These are phyloP conservation scores for Nitzschia putrida DNA, from an alignment of 108 stramenopile species.

Conservation along the genomic window DNA sequence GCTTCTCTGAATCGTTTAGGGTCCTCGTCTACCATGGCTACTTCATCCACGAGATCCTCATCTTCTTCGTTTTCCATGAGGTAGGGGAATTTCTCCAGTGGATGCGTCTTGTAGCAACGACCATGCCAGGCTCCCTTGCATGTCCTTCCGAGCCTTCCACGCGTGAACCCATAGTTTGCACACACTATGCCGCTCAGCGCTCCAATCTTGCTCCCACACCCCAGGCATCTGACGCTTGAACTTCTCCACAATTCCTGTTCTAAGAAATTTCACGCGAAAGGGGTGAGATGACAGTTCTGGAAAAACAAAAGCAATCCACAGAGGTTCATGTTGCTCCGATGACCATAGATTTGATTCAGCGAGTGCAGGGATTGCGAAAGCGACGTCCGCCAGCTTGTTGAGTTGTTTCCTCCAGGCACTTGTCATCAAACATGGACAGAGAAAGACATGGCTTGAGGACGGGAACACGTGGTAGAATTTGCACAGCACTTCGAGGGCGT, in stretches of 20 bases:
- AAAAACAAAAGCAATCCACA: too few relatives aligned
- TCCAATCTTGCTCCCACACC: too few relatives aligned
- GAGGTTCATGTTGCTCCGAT: not conserved
- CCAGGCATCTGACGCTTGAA: too few relatives aligned
- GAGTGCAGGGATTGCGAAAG: not conserved
- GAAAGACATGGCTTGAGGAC: too few relatives aligned
- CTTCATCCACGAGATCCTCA: not conserved
- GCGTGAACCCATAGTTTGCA: conserved; percentile 14
- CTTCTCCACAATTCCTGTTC: too few relatives aligned
- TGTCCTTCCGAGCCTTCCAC: not conserved
- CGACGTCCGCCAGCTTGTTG: not conserved
- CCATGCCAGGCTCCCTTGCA: not conserved
- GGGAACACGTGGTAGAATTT: too few relatives aligned
- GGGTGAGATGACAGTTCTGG: not conserved
- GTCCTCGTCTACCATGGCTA: not conserved
- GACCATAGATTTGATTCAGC: not conserved
- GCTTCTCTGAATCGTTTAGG: not conserved
- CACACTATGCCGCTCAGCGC: too few relatives aligned
- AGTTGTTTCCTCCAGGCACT: too few relatives aligned
- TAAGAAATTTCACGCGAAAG: too few relatives aligned
- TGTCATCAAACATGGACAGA: too few relatives aligned
- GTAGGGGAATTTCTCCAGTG: too few relatives aligned
- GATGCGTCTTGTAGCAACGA: too few relatives aligned
- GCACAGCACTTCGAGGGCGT: conserved; percentile 3
- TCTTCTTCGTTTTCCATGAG: not conserved